These are phyloP conservation scores for Cicer cuneatum DNA, from an alignment of 306 rosid species.

Conservation along the genomic window DNA sequence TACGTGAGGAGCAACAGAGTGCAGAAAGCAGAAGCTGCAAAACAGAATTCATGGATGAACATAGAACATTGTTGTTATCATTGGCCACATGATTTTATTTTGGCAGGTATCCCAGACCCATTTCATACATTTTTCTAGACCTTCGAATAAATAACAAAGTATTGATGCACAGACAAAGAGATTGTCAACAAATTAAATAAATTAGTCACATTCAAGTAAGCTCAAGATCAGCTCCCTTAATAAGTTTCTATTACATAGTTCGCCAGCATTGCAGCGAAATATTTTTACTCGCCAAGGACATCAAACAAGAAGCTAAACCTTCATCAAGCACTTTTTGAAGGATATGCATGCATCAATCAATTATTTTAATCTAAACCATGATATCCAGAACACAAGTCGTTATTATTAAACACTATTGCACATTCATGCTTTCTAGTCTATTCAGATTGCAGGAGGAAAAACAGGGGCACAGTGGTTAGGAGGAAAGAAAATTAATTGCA, in stretches of 20 bases:
- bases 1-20: not conserved
- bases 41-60: not conserved
- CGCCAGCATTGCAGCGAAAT: not conserved
- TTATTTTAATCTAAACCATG: slow-evolving; percentile 29
- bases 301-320: slow-evolving; percentile 20
- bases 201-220: slow-evolving; percentile 4
- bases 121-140: slow-evolving; percentile 16
- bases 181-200: slow-evolving; percentile 8
- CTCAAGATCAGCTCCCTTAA: not conserved
- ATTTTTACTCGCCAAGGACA: slow-evolving; percentile 27
- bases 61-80: slow-evolving; percentile 22
- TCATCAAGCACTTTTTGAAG: slow-evolving; percentile 16
- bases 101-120: slow-evolving; percentile 1
- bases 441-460: slow-evolving; percentile 6
- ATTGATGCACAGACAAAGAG: slow-evolving; percentile 17
- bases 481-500: slow-evolving; percentile 2
- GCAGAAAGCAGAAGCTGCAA: not conserved
- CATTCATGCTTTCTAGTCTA: not conserved
- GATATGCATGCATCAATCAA: slow-evolving; percentile 5
- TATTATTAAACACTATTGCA: slow-evolving; percentile 6
- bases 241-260: slow-evolving; percentile 3
- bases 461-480: not conserved
- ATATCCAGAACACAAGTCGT: not conserved
- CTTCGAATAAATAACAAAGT: not conserved
- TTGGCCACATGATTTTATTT: not conserved